Evolutionary conservation across 2,329 filamentous ascomycete genomes (phyloP).

Genomic region (Fusarium irregulare): DNA sequence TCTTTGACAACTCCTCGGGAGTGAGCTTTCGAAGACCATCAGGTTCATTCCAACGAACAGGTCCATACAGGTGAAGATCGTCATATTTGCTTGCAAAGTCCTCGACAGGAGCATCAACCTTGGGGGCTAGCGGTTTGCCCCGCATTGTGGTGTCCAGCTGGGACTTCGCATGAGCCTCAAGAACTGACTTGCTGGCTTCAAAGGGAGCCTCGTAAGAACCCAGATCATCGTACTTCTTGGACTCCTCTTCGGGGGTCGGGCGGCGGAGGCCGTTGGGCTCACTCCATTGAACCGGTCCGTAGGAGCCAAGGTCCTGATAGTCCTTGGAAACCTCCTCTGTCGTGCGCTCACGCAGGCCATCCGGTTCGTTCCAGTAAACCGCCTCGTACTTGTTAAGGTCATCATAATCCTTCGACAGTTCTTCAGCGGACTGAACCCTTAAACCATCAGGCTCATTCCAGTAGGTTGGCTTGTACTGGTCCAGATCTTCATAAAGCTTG

Average conservation of each 20-base stretch:
- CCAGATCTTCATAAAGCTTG: slow-evolving; percentile 55
- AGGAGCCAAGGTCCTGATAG: slow-evolving; percentile 57
- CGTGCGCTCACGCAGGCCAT: slow-evolving; percentile 47
- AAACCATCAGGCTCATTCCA: slow-evolving; percentile 53
- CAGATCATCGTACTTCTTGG: slow-evolving; percentile 52
- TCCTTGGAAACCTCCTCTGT: slow-evolving; percentile 51
- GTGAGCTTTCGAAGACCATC: slow-evolving; percentile 53
- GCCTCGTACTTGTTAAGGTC: slow-evolving; percentile 52
- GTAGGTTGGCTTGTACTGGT: slow-evolving; percentile 50
- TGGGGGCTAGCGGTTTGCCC: slow-evolving; percentile 53
- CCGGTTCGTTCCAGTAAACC: slow-evolving; percentile 48
- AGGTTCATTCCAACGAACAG: slow-evolving; percentile 53
- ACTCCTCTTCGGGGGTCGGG: slow-evolving; percentile 46
- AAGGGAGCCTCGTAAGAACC: slow-evolving; percentile 52
- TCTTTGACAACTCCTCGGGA: slow-evolving; percentile 51
- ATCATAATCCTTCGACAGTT: slow-evolving; percentile 52
- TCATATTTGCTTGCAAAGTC: slow-evolving; percentile 52
- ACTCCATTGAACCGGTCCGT: slow-evolving; percentile 49
- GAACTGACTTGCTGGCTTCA: slow-evolving; percentile 48
- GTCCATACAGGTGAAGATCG: slow-evolving; percentile 56
- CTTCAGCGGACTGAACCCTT: slow-evolving; percentile 46
- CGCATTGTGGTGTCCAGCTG: slow-evolving; percentile 48
- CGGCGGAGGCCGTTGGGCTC: slow-evolving; percentile 49
- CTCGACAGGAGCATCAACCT: slow-evolving; percentile 48
- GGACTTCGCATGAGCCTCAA: slow-evolving; percentile 45